These are phyloP conservation scores for Globisporangium iwayamae DNA, from an alignment of 352 stramenopile species.

Conservation along the genomic window DNA sequence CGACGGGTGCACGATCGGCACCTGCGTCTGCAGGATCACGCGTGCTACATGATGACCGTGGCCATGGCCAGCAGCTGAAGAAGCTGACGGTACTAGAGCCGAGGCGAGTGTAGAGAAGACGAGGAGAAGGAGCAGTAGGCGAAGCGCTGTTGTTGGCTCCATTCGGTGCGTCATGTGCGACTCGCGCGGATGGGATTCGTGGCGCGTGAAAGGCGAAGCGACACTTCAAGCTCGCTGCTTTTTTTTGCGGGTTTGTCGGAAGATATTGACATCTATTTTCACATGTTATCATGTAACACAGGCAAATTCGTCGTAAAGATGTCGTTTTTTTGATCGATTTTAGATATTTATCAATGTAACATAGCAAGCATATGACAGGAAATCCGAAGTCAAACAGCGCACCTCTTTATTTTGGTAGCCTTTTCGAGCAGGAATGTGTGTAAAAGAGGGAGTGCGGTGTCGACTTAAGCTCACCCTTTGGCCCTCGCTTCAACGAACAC, in stretches of 20 bases:
- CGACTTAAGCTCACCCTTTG: background rate
- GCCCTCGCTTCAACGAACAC: background rate
- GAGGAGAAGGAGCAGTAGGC: background rate
- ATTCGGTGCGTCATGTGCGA: constrained; percentile 6
- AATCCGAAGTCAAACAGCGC: too few relatives aligned
- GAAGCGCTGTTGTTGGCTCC: background rate
- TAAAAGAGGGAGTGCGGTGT: background rate
- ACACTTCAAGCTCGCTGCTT: background rate
- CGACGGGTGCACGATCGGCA: constrained; percentile 16
- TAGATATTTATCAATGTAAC: too few relatives aligned
- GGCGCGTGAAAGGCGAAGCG: background rate
- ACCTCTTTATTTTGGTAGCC: too few relatives aligned
- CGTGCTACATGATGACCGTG: background rate
- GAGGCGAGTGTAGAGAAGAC: background rate
- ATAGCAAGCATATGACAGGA: too few relatives aligned
- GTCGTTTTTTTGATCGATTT: too few relatives aligned
- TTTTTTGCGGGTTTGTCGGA: too few relatives aligned
- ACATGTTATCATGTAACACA: too few relatives aligned
- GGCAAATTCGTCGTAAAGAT: too few relatives aligned
- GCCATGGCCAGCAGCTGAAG: background rate
- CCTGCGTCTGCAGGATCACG: constrained; percentile 13
- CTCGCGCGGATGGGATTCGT: background rate
- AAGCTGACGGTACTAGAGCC: background rate
- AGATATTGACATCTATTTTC: too few relatives aligned
- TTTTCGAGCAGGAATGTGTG: background rate